These are phyloP conservation scores for Megacollybia marginata DNA, from an alignment of 768 basidiomycete species.

Conservation along the genomic window DNA sequence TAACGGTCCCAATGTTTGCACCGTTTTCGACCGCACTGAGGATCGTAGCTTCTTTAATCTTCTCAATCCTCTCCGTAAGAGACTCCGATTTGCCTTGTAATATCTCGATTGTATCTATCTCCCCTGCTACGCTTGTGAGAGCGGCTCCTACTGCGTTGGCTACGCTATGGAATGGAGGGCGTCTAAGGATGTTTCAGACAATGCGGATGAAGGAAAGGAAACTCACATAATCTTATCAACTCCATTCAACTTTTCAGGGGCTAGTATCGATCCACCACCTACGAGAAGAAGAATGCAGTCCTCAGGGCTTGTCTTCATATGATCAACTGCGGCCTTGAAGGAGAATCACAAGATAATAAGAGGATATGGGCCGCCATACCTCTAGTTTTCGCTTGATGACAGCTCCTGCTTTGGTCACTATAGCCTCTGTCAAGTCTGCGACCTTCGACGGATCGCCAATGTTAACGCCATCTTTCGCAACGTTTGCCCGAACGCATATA, in stretches of 20 bases:
- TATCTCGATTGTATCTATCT: constrained; percentile 30
- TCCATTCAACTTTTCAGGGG: constrained; percentile 39
- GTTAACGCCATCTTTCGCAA: no score
- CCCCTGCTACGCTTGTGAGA: constrained; percentile 28
- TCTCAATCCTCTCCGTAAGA: constrained; percentile 23
- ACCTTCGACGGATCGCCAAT: no score
- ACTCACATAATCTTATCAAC: constrained; percentile 42
- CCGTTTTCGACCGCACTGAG: constrained; percentile 34
- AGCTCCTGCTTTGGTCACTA: constrained; percentile 14
- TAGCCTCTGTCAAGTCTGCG: no score
- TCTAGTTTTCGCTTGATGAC: constrained; percentile 27
- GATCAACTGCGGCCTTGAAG: constrained; percentile 29
- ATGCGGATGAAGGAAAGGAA: constrained; percentile 47
- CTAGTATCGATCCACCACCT: constrained; percentile 50
- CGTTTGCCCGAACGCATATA: neutral
- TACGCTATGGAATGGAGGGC: neutral
- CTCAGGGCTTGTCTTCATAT: constrained; percentile 49
- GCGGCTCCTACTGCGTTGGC: constrained; percentile 2
- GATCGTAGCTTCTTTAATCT: constrained; percentile 18
- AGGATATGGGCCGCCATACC: neutral
- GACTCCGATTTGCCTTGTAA: constrained; percentile 16
- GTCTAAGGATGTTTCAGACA: constrained; percentile 32
- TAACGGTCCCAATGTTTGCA: constrained; percentile 29
- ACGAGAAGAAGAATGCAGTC: constrained; percentile 49
- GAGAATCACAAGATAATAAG: neutral